phyloP scores from a whole-genome alignment of 805 yeast species.

The Lachancea waltii region DNA sequence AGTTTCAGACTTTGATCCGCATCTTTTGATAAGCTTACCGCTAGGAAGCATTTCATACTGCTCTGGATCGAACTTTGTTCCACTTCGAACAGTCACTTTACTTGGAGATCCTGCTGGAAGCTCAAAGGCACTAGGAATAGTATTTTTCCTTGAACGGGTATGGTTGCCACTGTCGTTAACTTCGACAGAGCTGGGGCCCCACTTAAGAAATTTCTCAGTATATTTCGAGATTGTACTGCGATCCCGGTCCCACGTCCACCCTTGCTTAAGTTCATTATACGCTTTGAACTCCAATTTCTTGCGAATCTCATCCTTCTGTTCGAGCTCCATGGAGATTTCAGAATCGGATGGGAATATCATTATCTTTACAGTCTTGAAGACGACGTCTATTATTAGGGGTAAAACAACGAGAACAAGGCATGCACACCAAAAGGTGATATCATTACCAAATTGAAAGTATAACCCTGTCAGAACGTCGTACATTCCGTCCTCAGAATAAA shows the following conservation, averaged over 20 bases:
- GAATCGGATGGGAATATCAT: conserved; percentile 64
- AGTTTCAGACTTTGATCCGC: conserved; percentile 12
- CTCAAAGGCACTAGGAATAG: conserved; percentile 35
- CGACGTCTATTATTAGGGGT: conserved; percentile 60
- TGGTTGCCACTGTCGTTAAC: conserved; percentile 7
- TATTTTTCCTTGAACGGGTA: conserved; percentile 18
- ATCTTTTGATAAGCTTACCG: conserved; percentile 54
- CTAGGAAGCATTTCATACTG: conserved; percentile 63
- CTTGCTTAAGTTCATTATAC: conserved; percentile 63
- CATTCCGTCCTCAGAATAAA: conserved; percentile 51
- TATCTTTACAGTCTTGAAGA: conserved; percentile 50
- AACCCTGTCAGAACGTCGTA: conserved; percentile 70
- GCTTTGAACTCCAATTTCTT: conserved; percentile 68
- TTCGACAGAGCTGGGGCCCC: neutral
- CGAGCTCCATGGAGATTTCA: conserved; percentile 72
- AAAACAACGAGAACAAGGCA: conserved; percentile 49
- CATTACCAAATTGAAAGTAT: conserved; percentile 65
- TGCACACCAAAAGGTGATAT: conserved; percentile 83
- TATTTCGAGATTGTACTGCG: conserved; percentile 31
- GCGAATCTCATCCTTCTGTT: conserved; percentile 60
- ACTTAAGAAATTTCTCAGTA: conserved; percentile 17
- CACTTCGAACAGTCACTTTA: conserved; percentile 24
- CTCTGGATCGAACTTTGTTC: conserved; percentile 18
- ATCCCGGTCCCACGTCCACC: conserved; percentile 65
- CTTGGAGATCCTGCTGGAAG: conserved; percentile 44